A percentile compares a stretch with the other conserved stretches of the same genome.
Evolutionary conservation across 495 filamentous ascomycete species (phyloP).

Genomic region (Aspergillus coremiiformis): DNA sequence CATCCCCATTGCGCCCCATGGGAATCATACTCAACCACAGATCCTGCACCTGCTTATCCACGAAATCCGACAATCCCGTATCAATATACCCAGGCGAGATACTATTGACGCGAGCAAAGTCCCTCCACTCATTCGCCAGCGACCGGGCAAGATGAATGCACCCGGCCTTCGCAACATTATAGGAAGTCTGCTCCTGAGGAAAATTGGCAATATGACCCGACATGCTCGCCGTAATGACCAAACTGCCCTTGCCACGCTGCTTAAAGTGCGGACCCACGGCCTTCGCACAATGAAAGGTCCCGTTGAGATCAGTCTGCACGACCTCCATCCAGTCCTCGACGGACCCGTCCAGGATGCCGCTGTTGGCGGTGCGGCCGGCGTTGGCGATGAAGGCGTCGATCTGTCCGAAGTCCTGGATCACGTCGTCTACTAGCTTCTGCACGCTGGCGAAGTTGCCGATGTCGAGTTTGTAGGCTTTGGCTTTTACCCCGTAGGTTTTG

Average conservation of each 20-base stretch:
- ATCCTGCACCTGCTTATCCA: slow-evolving; percentile 59
- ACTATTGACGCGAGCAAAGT: slow-evolving; percentile 68
- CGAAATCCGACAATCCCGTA: slow-evolving; percentile 70
- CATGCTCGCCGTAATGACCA: slow-evolving; percentile 62
- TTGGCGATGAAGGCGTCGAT: slow-evolving; percentile 64
- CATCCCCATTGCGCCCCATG: slow-evolving; percentile 63
- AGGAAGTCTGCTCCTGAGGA: slow-evolving; percentile 73
- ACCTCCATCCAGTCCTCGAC: slow-evolving; percentile 63
- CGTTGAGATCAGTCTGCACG: slow-evolving; percentile 56
- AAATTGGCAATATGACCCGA: slow-evolving; percentile 70
- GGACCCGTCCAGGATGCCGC: slow-evolving; percentile 54
- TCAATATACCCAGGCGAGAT: slow-evolving; percentile 76
- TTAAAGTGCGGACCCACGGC: slow-evolving; percentile 59
- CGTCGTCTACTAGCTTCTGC: slow-evolving; percentile 39
- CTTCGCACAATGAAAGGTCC: slow-evolving; percentile 63
- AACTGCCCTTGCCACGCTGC: slow-evolving; percentile 50
- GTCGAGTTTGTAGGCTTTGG: slow-evolving; percentile 57
- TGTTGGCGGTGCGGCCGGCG: slow-evolving; percentile 57
- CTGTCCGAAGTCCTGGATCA: slow-evolving; percentile 57
- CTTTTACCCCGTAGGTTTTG: slow-evolving; percentile 56
- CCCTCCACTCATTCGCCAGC: slow-evolving; percentile 70
- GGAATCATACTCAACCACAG: slow-evolving; percentile 71
- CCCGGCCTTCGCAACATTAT: slow-evolving; percentile 70
- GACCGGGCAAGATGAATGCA: slow-evolving; percentile 49
- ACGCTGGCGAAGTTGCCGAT: slow-evolving; percentile 47